Base-by-base conservation (phyloP, 176 grass and related monocot genomes). In the Eleusine indica region DNA sequence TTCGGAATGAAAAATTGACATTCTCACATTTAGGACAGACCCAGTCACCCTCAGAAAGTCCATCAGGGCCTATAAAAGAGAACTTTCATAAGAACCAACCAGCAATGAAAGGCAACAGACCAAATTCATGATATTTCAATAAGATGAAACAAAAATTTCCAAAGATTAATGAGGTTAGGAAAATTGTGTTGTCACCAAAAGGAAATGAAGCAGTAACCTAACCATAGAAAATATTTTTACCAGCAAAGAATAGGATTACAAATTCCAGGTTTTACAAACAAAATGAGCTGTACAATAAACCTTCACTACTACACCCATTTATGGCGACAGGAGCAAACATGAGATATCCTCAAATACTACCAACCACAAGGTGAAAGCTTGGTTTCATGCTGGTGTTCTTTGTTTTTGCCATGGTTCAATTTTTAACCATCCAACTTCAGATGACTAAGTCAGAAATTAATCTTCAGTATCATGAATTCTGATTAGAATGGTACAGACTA, bases 1-100 rank as follows among this genome's bases (percentile, higher is more conserved):
- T 91, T 90, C 96, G 88, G 79, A 98, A 98, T 37, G 93, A 86
- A 63, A 98, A 98, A 28, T 98, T 98, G 4, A 93, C 53, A 83
- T 98, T 98, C 6, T 95, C 85, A 86, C 96, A 98, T 68, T 93
- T 93, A 3, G 91, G 96, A 35, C 96, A 98, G 71, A 84, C 71
- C 96, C 96, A 98, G 62, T 98, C 96, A 83, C 89, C 91, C 76
- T 98, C 93, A 22, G 89, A 86, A 66, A 91, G 82, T 83, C 96
- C 96, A 83, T 98, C 91, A 40, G 96, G 96, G 32, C 95, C 95
- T 97, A 85, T 5, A 62, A 65, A 86, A 80, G 9, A 74, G 9
- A 74, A 35, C 10, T 63, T 68, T 3, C 28, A 66, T 81, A 79
- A 72, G 79, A 79, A 67, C 68, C 43, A 72, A 69, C 28, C 37